phyloP scores from a whole-genome alignment of 306 rosid genomes.

The Astragalus membranaceus region DNA sequence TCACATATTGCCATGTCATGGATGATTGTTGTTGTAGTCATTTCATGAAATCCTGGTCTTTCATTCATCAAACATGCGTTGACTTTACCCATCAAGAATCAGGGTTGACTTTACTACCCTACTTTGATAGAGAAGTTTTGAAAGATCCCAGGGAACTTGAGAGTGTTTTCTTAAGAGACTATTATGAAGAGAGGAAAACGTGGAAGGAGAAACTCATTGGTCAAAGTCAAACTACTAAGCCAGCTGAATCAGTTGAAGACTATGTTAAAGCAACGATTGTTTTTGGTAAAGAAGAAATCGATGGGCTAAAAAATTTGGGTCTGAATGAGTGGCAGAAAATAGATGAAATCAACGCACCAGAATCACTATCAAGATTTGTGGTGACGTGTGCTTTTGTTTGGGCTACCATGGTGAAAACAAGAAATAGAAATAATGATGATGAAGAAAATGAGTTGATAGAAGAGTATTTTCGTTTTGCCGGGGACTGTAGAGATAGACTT shows the following conservation, averaged over 20 bases:
- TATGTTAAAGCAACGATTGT: constrained; percentile 16
- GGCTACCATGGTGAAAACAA: constrained; percentile 20
- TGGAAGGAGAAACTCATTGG: constrained; percentile 20
- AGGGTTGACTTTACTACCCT: background rate
- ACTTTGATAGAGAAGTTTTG: constrained; percentile 22
- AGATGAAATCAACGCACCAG: background rate
- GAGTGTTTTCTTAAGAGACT: constrained; percentile 27
- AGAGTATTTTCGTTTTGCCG: constrained; percentile 26
- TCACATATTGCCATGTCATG: constrained; percentile 38
- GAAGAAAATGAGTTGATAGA: background rate
- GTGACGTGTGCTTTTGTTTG: constrained; percentile 29
- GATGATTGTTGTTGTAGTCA: constrained; percentile 22
- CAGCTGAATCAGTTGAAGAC: background rate
- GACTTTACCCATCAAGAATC: background rate
- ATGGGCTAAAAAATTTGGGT: background rate
- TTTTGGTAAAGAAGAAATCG: constrained; percentile 15
- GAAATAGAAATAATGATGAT: background rate
- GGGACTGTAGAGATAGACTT: constrained; percentile 33
- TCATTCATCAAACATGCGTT: background rate
- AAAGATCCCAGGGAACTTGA: constrained; percentile 18
- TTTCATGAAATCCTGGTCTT: constrained; percentile 36
- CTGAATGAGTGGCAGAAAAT: background rate
- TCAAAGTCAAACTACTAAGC: background rate
- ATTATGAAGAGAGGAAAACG: constrained; percentile 7
- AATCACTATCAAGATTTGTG: constrained; percentile 23